Percentiles rank a stretch among this genome's conserved stretches.
Conservation (phyloP, 495 filamentous ascomycete species). For the Penicillium tannophilum region DNA sequence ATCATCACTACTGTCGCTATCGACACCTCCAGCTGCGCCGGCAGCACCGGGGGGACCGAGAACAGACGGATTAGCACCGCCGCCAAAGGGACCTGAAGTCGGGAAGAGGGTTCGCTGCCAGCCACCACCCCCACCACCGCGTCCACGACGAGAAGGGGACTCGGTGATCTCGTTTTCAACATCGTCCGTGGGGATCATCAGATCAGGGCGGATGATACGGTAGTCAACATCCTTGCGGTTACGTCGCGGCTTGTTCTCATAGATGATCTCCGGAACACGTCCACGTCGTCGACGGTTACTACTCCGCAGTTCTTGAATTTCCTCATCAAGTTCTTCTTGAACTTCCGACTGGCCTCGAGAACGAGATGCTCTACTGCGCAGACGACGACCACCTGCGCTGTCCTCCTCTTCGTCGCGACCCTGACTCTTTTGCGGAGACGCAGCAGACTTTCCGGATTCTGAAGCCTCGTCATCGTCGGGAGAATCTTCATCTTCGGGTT, state of each 20-base stretch:
- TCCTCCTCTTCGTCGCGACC: slow-evolving; percentile 49
- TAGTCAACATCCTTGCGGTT: slow-evolving; percentile 67
- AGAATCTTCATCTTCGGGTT: slow-evolving; percentile 66
- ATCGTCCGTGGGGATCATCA: slow-evolving; percentile 67
- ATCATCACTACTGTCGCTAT: slow-evolving; percentile 97
- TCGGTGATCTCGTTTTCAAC: slow-evolving; percentile 60
- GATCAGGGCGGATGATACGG: slow-evolving; percentile 70
- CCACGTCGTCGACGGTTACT: slow-evolving; percentile 36
- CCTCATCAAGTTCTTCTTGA: slow-evolving; percentile 77
- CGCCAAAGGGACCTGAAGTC: slow-evolving; percentile 90
- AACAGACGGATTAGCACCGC: slow-evolving; percentile 69
- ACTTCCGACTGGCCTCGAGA: slow-evolving; percentile 57
- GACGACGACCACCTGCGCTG: slow-evolving; percentile 51
- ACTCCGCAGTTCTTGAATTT: slow-evolving; percentile 53
- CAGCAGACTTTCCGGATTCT: slow-evolving; percentile 48
- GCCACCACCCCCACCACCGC: slow-evolving; percentile 54
- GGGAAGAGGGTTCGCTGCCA: slow-evolving; percentile 81
- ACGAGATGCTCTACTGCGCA: slow-evolving; percentile 52
- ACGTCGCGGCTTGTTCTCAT: slow-evolving; percentile 56
- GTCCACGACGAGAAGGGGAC: slow-evolving; percentile 69
- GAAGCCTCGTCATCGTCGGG: slow-evolving; percentile 72
- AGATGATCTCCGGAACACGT: slow-evolving; percentile 51
- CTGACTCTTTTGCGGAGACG: slow-evolving; percentile 47
- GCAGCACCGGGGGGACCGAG: slow-evolving; percentile 77
- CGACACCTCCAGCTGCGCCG: slow-evolving; percentile 70